Conservation (phyloP, 2,329 filamentous ascomycete species). For the Penicillium hesseltinei region DNA sequence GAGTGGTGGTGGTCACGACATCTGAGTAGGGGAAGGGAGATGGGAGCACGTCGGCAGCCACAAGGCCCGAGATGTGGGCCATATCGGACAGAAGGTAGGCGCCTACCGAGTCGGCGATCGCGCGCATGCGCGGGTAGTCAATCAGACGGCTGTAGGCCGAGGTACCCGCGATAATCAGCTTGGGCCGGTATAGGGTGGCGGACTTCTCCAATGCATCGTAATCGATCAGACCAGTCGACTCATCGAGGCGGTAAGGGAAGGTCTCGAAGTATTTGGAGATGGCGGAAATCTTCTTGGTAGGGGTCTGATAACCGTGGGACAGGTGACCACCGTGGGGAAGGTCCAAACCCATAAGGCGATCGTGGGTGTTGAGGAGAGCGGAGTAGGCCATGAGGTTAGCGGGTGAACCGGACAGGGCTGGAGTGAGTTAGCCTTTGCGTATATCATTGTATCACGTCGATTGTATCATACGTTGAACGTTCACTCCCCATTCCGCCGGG, state of each 20-base stretch:
- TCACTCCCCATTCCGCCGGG: conserved; percentile 89
- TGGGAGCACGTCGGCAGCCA: conserved; percentile 88
- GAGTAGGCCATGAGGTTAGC: conserved; percentile 85
- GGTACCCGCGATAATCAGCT: conserved; percentile 93
- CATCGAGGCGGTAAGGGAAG: conserved; percentile 82
- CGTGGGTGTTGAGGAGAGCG: conserved; percentile 91
- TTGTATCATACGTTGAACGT: conserved; percentile 72
- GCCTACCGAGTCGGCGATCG: conserved; percentile 89
- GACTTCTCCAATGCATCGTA: conserved; percentile 91
- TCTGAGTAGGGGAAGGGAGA: conserved; percentile 91
- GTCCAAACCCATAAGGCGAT: conserved; percentile 94
- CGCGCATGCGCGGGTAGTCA: conserved; percentile 92
- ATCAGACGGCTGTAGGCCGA: conserved; percentile 98
- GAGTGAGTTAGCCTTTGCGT: conserved; percentile 14
- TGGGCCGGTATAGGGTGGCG: conserved; percentile 87
- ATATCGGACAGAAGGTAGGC: conserved; percentile 97
- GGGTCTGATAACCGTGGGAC: conserved; percentile 96
- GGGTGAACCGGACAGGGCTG: conserved; percentile 76
- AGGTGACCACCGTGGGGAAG: conserved; percentile 92
- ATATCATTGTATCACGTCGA: conserved; percentile 6
- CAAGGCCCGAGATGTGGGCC: conserved; percentile 96
- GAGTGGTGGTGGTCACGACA: conserved; percentile 96
- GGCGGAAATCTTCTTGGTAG: conserved; percentile 92
- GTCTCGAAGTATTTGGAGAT: conserved; percentile 99
- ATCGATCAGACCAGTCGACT: conserved; percentile 86